A percentile compares a stretch with the other conserved stretches of the same genome.
phyloP scores from a whole-genome alignment of 345 rosid genomes.

The Eucalyptus polyanthemos region DNA sequence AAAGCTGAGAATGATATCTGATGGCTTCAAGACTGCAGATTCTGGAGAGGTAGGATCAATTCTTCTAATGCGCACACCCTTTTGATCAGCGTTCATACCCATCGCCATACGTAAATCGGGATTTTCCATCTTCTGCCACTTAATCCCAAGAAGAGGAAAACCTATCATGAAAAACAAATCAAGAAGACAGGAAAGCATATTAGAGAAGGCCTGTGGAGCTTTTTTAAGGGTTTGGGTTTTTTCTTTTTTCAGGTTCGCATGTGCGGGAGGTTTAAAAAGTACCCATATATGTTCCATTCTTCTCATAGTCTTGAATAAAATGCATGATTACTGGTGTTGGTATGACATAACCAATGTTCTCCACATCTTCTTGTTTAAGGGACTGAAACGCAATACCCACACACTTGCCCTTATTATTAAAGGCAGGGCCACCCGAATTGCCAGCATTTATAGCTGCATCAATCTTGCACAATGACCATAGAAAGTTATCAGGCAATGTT shows the following conservation, averaged over 20 bases:
- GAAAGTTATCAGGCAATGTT: neutral
- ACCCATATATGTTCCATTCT: slow-evolving; percentile 86
- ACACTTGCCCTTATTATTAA: slow-evolving; percentile 75
- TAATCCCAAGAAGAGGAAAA: slow-evolving; percentile 77
- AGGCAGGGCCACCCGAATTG: slow-evolving; percentile 97
- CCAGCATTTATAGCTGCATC: slow-evolving; percentile 98
- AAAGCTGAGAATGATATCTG: slow-evolving; percentile 76
- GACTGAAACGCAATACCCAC: slow-evolving; percentile 98
- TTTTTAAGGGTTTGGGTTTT: neutral
- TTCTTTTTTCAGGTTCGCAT: neutral
- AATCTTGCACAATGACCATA: slow-evolving; percentile 32
- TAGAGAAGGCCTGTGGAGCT: neutral
- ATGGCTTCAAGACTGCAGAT: slow-evolving; percentile 70
- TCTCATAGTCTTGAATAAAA: slow-evolving; percentile 81
- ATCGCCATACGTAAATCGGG: slow-evolving; percentile 68
- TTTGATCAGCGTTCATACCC: slow-evolving; percentile 76
- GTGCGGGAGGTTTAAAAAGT: neutral
- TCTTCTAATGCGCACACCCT: slow-evolving; percentile 87
- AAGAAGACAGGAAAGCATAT: neutral
- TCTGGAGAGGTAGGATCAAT: slow-evolving; percentile 91
- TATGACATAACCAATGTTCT: slow-evolving; percentile 90
- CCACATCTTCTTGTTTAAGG: slow-evolving; percentile 80
- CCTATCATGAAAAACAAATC: slow-evolving; percentile 17
- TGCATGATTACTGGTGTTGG: slow-evolving; percentile 90
- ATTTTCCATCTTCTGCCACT: slow-evolving; percentile 99